Conservation (phyloP, 352 stramenopile genomes). For the Phytopythium helicoides region DNA sequence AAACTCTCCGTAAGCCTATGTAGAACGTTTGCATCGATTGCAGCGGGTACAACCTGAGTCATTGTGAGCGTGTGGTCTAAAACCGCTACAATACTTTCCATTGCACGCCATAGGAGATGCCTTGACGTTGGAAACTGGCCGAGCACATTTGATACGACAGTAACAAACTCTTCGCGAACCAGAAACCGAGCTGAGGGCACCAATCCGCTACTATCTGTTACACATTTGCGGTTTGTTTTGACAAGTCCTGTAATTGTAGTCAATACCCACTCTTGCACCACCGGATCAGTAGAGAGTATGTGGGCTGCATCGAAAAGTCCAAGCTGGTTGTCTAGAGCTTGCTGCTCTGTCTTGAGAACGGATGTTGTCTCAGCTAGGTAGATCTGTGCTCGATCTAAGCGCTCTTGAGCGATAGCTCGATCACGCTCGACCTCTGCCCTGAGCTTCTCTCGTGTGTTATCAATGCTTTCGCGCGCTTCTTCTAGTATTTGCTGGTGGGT, state of each 20-base stretch:
- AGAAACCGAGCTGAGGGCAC: constrained; percentile 1
- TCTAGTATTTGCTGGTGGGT: constrained; percentile 18
- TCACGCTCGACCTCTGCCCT: constrained; percentile 11
- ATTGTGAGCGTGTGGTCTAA: constrained; percentile 11
- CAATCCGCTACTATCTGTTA: not conserved
- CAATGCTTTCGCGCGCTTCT: constrained; percentile 17
- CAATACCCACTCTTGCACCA: constrained; percentile 32
- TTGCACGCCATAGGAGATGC: constrained; percentile 16
- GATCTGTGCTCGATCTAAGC: constrained; percentile 10
- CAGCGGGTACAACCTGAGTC: too few species aligned
- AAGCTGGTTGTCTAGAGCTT: constrained; percentile 22
- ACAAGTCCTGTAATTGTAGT: constrained; percentile 16
- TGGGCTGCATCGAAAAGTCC: constrained; percentile 27
- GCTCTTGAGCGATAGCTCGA: constrained; percentile 12
- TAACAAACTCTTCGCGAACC: constrained; percentile 12
- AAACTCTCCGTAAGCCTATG: too few species aligned
- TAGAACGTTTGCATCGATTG: too few species aligned
- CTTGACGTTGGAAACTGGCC: constrained; percentile 12
- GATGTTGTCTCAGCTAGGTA: not conserved
- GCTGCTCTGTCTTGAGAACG: constrained; percentile 17
- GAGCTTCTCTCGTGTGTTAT: constrained; percentile 11
- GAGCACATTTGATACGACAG: constrained; percentile 15
- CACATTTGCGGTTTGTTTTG: constrained; percentile 6
- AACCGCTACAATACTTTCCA: constrained; percentile 15
- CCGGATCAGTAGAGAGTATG: constrained; percentile 27